A percentile compares a stretch with the other conserved stretches of the same genome.
These are phyloP conservation scores for Ganoderma resinaceum DNA, from an alignment of 1,284 basidiomycete genomes.

Conservation along the genomic window DNA sequence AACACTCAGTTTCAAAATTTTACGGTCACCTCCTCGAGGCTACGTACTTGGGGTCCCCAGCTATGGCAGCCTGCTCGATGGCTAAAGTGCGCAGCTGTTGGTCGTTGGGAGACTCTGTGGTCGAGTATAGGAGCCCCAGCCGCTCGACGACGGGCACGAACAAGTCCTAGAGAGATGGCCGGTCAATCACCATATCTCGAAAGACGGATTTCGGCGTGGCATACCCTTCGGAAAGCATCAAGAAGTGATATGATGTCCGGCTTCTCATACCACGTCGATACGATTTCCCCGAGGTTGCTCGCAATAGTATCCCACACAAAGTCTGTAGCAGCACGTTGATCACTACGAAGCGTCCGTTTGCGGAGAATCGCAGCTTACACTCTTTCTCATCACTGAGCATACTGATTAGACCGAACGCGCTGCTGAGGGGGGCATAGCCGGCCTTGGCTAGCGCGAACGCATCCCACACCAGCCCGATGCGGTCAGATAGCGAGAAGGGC, in stretches of 20 bases:
- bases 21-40: background rate
- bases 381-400: slow-evolving; percentile 77
- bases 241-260: slow-evolving; percentile 64
- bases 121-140: slow-evolving; percentile 82
- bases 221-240: slow-evolving; percentile 68
- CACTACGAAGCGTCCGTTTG: background rate
- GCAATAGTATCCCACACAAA: slow-evolving; percentile 79
- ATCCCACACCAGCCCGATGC: slow-evolving; percentile 89
- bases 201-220: background rate
- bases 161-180: slow-evolving; percentile 53
- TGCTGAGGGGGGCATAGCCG: slow-evolving; percentile 80
- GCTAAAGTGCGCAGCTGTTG: slow-evolving; percentile 83
- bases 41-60: slow-evolving; percentile 64
- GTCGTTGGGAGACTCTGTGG: slow-evolving; percentile 76
- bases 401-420: slow-evolving; percentile 77
- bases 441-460: slow-evolving; percentile 84
- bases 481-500: slow-evolving; percentile 70
- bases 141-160: slow-evolving; percentile 83
- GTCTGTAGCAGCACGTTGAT: slow-evolving; percentile 47
- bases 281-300: slow-evolving; percentile 60
- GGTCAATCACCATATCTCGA: background rate
- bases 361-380: slow-evolving; percentile 53
- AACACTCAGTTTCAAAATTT: background rate
- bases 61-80: slow-evolving; percentile 69
- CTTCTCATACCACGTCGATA: slow-evolving; percentile 88